A percentile compares a stretch with the other conserved stretches of the same genome.
These are phyloP conservation scores for Leptographium radiaticola DNA, from an alignment of 2,329 filamentous ascomycete species.

Conservation along the genomic window DNA sequence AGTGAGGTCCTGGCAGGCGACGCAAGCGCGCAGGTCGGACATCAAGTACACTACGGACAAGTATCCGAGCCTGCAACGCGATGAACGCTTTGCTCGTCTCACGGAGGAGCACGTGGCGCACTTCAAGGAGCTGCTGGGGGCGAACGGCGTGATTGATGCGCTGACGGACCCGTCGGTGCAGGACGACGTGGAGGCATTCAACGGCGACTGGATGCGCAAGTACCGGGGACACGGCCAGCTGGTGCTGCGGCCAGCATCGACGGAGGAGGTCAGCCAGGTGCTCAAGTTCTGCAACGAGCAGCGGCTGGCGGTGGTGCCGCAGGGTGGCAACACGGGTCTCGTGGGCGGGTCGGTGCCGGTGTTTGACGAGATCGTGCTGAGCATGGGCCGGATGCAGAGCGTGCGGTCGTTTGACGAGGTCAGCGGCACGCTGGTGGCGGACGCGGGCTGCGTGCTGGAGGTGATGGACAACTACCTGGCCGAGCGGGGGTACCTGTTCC, in stretches of 20 bases:
- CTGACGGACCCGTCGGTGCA: constrained; percentile 54
- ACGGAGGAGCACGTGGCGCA: constrained; percentile 66
- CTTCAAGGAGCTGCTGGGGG: constrained; percentile 68
- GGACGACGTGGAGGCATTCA: constrained; percentile 83
- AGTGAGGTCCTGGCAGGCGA: constrained; percentile 1
- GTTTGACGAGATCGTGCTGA: constrained; percentile 96
- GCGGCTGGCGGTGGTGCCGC: constrained; percentile 83
- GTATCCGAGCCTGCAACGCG: constrained; percentile 71
- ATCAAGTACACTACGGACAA: constrained; percentile 70
- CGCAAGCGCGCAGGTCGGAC: constrained; percentile 3
- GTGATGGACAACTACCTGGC: constrained; percentile 75
- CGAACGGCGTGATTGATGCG: constrained; percentile 74
- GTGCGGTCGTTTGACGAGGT: constrained; percentile 89
- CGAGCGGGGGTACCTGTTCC: constrained; percentile 78
- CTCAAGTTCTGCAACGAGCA: constrained; percentile 92
- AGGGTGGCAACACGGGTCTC: constrained; percentile 92
- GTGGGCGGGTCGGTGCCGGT: constrained; percentile 93
- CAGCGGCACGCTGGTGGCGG: constrained; percentile 77
- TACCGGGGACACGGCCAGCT: constrained; percentile 83
- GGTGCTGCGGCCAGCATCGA: constrained; percentile 73
- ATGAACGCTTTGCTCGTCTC: constrained; percentile 61
- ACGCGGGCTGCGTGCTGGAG: constrained; percentile 86
- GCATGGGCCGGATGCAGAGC: constrained; percentile 76
- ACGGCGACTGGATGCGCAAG: constrained; percentile 98
- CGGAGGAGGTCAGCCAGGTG: constrained; percentile 80